Evolutionary conservation across 208 protist genomes (phyloP).

Genomic region (Leishmania martiniquensis): DNA sequence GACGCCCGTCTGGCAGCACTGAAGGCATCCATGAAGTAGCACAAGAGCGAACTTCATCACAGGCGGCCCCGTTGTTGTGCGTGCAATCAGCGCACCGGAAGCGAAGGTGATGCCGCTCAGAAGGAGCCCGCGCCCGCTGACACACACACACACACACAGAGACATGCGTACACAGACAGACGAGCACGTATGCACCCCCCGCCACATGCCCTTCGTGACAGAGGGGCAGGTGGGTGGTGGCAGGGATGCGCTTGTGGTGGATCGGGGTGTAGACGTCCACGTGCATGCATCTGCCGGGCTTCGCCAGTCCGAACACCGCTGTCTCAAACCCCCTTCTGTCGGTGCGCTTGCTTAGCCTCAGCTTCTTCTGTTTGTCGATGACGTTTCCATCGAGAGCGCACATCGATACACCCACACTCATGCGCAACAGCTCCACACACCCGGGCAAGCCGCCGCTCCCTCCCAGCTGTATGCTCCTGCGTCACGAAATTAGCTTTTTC

Average conservation of each 20-base stretch:
- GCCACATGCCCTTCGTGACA: neutral
- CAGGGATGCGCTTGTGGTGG: neutral
- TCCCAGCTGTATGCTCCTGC: neutral
- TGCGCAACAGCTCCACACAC: neutral
- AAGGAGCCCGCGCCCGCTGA: neutral
- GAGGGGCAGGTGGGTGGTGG: neutral
- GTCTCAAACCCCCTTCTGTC: neutral
- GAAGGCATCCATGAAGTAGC: conserved; percentile 77
- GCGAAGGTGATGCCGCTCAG: neutral
- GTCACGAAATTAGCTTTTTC: too few relatives aligned
- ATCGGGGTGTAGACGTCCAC: neutral
- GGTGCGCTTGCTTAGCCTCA: neutral
- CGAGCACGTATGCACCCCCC: neutral
- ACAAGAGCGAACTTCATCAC: neutral
- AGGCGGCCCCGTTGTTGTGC: neutral
- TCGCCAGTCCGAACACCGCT: neutral
- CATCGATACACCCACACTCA: neutral
- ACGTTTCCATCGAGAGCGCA: neutral
- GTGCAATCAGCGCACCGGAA: neutral
- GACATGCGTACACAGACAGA: neutral
- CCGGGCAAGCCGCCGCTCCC: neutral
- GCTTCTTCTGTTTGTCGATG: neutral
- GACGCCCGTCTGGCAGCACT: conserved; percentile 84
- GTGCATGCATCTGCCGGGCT: neutral
- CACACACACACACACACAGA: too few relatives aligned